Conservation (phyloP, 2,329 filamentous ascomycete species). For the Pestalotiopsis sp. region DNA sequence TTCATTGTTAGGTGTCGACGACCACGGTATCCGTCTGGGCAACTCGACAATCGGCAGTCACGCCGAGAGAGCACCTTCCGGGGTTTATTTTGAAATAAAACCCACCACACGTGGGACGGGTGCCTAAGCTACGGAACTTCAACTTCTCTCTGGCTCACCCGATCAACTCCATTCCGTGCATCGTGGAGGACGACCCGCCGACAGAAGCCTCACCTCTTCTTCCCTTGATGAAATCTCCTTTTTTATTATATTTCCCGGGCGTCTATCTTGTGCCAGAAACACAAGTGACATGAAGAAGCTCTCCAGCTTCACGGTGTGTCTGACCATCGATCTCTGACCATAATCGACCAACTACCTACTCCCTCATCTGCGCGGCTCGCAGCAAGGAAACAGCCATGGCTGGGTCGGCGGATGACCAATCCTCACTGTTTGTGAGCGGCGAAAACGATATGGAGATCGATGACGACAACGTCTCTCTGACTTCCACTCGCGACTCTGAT, state of each 20-base stretch:
- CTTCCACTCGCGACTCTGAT: constrained; percentile 45
- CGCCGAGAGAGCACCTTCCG: neutral
- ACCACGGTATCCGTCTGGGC: neutral
- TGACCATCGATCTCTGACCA: no score
- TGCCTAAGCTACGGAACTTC: no score
- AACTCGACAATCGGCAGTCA: neutral
- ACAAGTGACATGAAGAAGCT: neutral
- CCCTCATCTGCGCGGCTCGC: no score
- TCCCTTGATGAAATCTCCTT: neutral
- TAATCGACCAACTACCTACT: no score
- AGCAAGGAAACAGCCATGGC: neutral
- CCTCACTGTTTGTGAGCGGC: constrained; percentile 12
- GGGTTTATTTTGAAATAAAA: no score
- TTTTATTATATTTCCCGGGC: neutral
- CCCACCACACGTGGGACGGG: no score
- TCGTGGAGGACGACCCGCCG: no score
- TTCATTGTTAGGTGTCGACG: neutral
- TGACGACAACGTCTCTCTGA: constrained; percentile 57
- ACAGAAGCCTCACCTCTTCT: neutral
- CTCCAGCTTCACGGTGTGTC: neutral
- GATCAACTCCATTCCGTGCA: no score
- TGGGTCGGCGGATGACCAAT: neutral
- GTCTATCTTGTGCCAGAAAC: neutral
- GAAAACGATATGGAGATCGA: constrained; percentile 30
- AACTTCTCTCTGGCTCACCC: no score